Percentiles rank a stretch among this genome's conserved stretches.
Conservation (phyloP, 2,329 filamentous ascomycete genomes). For the Sarocladium brachiariae region DNA sequence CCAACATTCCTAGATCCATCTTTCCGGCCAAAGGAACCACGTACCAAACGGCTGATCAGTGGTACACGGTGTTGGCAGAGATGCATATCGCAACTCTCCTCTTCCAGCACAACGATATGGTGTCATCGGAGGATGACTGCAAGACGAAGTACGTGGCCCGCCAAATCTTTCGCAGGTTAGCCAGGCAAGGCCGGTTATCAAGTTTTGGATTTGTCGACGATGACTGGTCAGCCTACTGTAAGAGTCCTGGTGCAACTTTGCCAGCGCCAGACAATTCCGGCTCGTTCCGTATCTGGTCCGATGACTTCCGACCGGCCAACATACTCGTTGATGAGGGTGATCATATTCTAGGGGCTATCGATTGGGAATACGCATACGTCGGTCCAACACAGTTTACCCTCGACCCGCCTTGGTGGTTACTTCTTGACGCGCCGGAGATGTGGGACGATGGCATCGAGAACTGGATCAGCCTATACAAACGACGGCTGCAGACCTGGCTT, state of each 20-base stretch:
- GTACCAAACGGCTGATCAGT: conserved; percentile 18
- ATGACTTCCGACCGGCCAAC: conserved; percentile 26
- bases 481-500: conserved; percentile 26
- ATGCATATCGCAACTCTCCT: conserved; percentile 32
- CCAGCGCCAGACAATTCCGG: conserved; percentile 3
- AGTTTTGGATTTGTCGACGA: conserved; percentile 19
- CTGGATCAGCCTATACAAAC: conserved; percentile 26
- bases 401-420: conserved; percentile 33
- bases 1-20: neutral
- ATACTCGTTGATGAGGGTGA: conserved; percentile 23
- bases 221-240: neutral
- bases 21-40: neutral
- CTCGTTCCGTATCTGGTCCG: conserved; percentile 22
- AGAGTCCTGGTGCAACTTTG: neutral
- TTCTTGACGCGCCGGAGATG: conserved; percentile 24
- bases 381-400: conserved; percentile 26
- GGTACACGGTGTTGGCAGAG: conserved; percentile 31
- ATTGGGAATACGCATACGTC: conserved; percentile 34
- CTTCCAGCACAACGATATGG: conserved; percentile 33
- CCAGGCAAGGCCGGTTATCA: conserved; percentile 19
- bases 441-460: conserved; percentile 23
- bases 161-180: conserved; percentile 31
- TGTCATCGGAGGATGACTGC: conserved; percentile 30
- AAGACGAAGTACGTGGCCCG: conserved; percentile 36
- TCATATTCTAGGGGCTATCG: conserved; percentile 26